Base-by-base conservation (phyloP, 768 basidiomycete genomes). In the Lanmaoa rubissima region DNA sequence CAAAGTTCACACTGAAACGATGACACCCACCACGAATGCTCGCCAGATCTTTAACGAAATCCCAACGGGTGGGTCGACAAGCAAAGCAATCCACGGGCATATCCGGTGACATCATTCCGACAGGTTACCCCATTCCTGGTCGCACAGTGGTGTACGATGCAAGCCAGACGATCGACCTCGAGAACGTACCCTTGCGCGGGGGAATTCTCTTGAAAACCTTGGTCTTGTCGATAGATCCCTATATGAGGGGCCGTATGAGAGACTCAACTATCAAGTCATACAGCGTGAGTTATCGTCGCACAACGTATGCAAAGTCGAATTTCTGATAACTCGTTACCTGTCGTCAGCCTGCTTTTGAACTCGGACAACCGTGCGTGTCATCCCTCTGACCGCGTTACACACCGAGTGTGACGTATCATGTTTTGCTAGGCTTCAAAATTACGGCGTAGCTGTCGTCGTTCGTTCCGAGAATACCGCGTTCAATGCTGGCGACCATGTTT, bases 121-220 rank as follows among this genome's bases (percentile, higher is more conserved):
- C 41, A 61, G 78, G 69, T 9, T 78, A 69, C 51, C 79, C 79
- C 16, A 26, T 69, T 63, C 69, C 75, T 6, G 79, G 79, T 42
- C 74, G 79, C 56, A 79, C 78, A 7, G 73, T 76, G n/a, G 68
- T 78, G 1, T 77, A 80, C 61, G 81, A 83, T 58, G 67, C 62
- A 28, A 73, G 71, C 0, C 65, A 76, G 51, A 76, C 70, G 3
- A 82, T 86, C 65, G 82, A 85, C 61, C 66, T 78, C 32, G 79
- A 82, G 16, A 76, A 63, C 21, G 76, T 73, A 1, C 63, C 74
- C 5, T 64, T 82, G 28, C 64, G 76, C 32, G 79, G 79, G 2
- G 80, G 79, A 1, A 66, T 82, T 58, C 66, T 86, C 8, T 32
- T 82, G 52, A 84, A 84, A 64, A 75, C 76, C 0, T 70, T 85